A percentile compares a stretch with the other conserved stretches of the same genome.
Conservation (phyloP, 139 green algal species). For the Picochlorum sp. region DNA sequence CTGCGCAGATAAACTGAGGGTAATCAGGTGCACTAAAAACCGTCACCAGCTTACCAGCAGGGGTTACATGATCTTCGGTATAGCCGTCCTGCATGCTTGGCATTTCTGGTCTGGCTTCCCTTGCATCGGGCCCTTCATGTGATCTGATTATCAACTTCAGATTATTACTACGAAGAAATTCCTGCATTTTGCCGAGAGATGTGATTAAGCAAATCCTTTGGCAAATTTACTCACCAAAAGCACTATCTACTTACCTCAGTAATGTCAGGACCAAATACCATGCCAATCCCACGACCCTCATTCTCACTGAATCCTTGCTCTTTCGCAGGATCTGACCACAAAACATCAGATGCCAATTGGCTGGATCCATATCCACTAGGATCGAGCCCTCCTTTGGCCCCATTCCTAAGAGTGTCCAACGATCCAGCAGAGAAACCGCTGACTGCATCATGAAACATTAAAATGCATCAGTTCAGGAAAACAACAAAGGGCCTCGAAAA, state of each 20-base stretch:
- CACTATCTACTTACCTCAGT: slow-evolving; percentile 45
- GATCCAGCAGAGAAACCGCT: slow-evolving; percentile 31
- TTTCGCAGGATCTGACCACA: slow-evolving; percentile 82
- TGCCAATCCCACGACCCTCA: slow-evolving; percentile 67
- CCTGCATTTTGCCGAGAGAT: neutral
- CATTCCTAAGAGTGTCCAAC: slow-evolving; percentile 52
- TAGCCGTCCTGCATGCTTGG: slow-evolving; percentile 57
- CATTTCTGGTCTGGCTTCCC: slow-evolving; percentile 59
- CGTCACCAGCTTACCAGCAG: slow-evolving; percentile 65
- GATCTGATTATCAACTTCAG: slow-evolving; percentile 57
- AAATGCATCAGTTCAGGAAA: neutral
- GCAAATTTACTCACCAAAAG: neutral
- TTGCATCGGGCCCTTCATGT: slow-evolving; percentile 89
- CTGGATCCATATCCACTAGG: slow-evolving; percentile 46
- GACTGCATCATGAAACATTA: neutral
- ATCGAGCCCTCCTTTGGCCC: slow-evolving; percentile 69
- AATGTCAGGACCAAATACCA: slow-evolving; percentile 81
- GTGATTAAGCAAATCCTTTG: neutral
- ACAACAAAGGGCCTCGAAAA: neutral
- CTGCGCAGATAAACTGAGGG: slow-evolving; percentile 51
- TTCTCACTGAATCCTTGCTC: slow-evolving; percentile 61
- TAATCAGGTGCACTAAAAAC: slow-evolving; percentile 92
- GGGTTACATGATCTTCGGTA: slow-evolving; percentile 69
- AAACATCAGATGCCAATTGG: slow-evolving; percentile 67
- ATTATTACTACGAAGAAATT: slow-evolving; percentile 43